These are phyloP conservation scores for Verticillium zaregamsianum DNA, from an alignment of 2,329 filamentous ascomycete species.

Conservation along the genomic window DNA sequence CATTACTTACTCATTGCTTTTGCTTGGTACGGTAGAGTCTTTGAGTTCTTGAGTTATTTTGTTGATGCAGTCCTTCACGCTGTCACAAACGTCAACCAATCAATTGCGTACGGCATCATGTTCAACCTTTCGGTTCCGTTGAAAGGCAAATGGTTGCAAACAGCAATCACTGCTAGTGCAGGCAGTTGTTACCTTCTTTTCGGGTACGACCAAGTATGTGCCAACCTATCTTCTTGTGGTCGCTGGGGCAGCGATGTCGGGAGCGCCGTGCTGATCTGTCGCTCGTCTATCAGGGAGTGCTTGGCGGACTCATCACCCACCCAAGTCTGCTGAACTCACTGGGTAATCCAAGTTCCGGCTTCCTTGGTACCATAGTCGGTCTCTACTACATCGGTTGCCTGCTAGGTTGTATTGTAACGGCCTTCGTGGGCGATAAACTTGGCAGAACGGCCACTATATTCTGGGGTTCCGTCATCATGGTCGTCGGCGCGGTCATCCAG, in stretches of 20 bases:
- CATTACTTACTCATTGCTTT: no score
- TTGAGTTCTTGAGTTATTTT: no score
- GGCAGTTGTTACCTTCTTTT: conserved; percentile 1
- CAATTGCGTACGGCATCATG: no score
- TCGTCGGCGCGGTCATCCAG: background rate
- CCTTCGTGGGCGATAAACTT: background rate
- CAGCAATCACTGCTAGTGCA: background rate
- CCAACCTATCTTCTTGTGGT: background rate
- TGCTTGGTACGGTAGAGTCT: no score
- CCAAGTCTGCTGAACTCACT: background rate
- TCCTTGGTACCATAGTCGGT: background rate
- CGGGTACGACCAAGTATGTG: background rate
- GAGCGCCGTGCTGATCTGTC: no score
- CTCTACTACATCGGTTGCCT: conserved; percentile 1
- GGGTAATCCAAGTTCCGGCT: background rate
- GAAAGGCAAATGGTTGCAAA: background rate
- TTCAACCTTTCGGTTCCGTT: background rate
- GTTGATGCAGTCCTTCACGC: no score
- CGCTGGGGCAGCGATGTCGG: no score
- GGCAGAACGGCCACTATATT: background rate
- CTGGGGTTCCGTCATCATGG: conserved; percentile 1
- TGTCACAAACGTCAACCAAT: no score
- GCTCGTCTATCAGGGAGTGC: no score
- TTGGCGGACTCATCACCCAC: no score
- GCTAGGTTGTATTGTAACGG: background rate